Evolutionary conservation across 257 asterid species (phyloP).

Genomic region (Nemophila menziesii): DNA sequence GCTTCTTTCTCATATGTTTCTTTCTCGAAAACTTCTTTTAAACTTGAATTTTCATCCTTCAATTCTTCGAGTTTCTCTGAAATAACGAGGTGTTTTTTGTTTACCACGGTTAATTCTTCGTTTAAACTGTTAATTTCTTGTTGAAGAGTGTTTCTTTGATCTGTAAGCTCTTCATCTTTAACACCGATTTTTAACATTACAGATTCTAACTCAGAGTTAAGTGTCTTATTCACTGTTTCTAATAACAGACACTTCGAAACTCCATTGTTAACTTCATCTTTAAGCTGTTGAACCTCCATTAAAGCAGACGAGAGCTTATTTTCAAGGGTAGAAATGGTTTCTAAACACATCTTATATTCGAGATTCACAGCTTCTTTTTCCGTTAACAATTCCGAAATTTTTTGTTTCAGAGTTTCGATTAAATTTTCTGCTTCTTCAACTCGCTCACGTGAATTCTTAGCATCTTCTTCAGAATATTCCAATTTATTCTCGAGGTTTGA

Average conservation of each 20-base stretch:
- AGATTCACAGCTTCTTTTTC: conserved; percentile 63
- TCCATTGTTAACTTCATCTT: conserved; percentile 46
- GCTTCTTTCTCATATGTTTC: conserved; percentile 53
- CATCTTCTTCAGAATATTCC: conserved; percentile 55
- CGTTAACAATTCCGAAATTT: conserved; percentile 39
- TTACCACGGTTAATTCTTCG: conserved; percentile 68
- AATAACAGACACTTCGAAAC: conserved; percentile 42
- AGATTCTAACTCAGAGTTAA: conserved; percentile 70
- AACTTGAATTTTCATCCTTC: conserved; percentile 42
- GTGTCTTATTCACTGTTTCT: conserved; percentile 69
- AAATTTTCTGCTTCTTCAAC: conserved; percentile 73
- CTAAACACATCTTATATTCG: conserved; percentile 54
- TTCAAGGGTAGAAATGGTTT: conserved; percentile 52
- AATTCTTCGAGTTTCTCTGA: conserved; percentile 54
- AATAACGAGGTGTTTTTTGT: conserved; percentile 37
- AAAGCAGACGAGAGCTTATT: conserved; percentile 38
- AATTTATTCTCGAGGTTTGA: conserved; percentile 69
- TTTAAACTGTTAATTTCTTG: conserved; percentile 88
- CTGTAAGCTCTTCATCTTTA: conserved; percentile 77
- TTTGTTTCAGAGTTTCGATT: conserved; percentile 52
- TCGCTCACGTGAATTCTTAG: conserved; percentile 39
- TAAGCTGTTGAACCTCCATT: conserved; percentile 59
- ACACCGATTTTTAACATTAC: conserved; percentile 60
- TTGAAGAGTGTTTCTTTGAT: conserved; percentile 86
- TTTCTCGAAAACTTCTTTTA: conserved; percentile 42